These are phyloP conservation scores for Yarrowia sp. DNA, from an alignment of 805 yeast species.

Conservation along the genomic window DNA sequence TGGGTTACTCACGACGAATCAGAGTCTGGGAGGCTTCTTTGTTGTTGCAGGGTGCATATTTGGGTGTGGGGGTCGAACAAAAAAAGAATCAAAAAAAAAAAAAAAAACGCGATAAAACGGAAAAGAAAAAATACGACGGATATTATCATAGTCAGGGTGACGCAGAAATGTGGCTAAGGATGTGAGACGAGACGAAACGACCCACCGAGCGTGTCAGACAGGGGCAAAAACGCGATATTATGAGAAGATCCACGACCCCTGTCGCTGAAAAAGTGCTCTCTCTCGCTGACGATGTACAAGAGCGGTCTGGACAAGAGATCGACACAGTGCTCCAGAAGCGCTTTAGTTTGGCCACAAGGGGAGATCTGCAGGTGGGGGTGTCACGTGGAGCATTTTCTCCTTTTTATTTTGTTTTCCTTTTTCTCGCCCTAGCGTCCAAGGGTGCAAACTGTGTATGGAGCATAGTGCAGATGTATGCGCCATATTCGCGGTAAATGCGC, in stretches of 20 bases:
- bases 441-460: too few relatives aligned
- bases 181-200: not conserved
- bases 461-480: too few relatives aligned
- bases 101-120: not conserved
- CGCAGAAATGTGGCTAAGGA: not conserved
- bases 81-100: too few relatives aligned
- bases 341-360: not conserved
- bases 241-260: too few relatives aligned
- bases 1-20: not conserved
- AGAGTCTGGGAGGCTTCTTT: not conserved
- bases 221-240: too few relatives aligned
- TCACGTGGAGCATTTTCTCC: not conserved
- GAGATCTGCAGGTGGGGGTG: not conserved
- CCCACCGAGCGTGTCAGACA: too few relatives aligned
- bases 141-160: not conserved
- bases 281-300: not conserved
- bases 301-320: not conserved
- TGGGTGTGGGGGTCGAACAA: not conserved
- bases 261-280: too few relatives aligned
- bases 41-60: not conserved
- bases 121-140: not conserved
- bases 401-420: too few relatives aligned
- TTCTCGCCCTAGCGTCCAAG: too few relatives aligned
- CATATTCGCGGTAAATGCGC: too few relatives aligned
- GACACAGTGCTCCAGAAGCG: too few relatives aligned